Conservation (phyloP, 1,284 basidiomycete genomes). For the Microstroma glucosiphilum region DNA sequence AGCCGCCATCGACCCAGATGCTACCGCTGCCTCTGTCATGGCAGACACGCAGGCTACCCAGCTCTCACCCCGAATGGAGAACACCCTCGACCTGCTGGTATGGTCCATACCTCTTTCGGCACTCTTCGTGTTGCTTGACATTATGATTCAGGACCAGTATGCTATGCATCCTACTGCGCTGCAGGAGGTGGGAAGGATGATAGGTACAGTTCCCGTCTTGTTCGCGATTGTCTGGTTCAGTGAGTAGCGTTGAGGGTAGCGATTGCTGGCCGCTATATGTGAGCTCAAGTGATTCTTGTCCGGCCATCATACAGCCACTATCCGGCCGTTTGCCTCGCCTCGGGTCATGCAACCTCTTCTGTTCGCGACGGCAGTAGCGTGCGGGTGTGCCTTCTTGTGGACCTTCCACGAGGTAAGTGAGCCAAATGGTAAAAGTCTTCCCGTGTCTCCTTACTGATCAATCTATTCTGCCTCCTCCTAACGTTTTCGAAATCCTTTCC, state of each 20-base stretch:
- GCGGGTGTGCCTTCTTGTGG: conserved; percentile 34
- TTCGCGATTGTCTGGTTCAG: conserved; percentile 4
- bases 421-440: too few relatives aligned
- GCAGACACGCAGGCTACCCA: conserved; percentile 16
- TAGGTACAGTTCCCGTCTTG: conserved; percentile 24
- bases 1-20: not conserved
- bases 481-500: not conserved
- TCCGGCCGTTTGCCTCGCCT: not conserved
- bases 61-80: conserved; percentile 27
- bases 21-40: not conserved
- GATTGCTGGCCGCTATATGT: not conserved
- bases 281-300: not conserved
- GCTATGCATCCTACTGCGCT: conserved; percentile 27
- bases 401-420: conserved; percentile 4
- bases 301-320: not conserved
- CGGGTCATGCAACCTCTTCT: conserved; percentile 7
- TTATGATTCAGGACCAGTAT: conserved; percentile 48
- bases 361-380: not conserved
- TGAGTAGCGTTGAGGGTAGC: not conserved
- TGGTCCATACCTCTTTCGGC: conserved; percentile 48
- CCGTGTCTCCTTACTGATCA: too few relatives aligned
- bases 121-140: conserved; percentile 40
- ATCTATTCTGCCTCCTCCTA: too few relatives aligned
- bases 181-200: conserved; percentile 24
- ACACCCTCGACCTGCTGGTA: conserved; percentile 34